Evolutionary conservation across 2,329 filamentous ascomycete genomes (phyloP).

Genomic region (Apiospora kogelbergensis): DNA sequence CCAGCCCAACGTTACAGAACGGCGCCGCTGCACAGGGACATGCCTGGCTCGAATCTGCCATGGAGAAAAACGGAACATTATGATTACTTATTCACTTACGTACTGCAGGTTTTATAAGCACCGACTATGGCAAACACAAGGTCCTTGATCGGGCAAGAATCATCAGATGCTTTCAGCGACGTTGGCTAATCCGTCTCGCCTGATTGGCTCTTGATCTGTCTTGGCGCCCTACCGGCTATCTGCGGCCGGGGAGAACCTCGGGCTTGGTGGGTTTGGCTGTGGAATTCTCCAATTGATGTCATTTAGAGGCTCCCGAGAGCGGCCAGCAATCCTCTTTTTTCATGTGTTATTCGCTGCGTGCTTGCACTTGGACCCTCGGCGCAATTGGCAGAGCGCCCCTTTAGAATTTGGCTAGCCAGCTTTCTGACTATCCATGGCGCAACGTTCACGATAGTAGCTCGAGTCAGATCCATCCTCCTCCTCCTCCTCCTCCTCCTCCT

Average conservation of each 20-base stretch:
- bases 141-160: slow-evolving; percentile 1
- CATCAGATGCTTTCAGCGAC: background rate
- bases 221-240: background rate
- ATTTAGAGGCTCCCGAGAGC: background rate
- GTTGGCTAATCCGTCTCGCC: background rate
- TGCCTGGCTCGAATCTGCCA: background rate
- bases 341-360: slow-evolving; percentile 1
- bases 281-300: slow-evolving; percentile 6
- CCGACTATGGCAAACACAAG: background rate
- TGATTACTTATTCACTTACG: background rate
- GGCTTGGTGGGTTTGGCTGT: background rate
- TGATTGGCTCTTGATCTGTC: background rate
- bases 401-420: background rate
- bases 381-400: background rate
- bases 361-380: background rate
- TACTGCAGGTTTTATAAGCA: background rate
- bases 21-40: background rate
- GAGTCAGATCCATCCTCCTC: no score
- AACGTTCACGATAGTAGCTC: background rate
- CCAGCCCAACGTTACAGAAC: background rate
- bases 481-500: no score
- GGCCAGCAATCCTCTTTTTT: background rate
- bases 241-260: background rate
- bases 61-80: background rate
- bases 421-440: background rate